Evolutionary conservation across 805 yeast species (phyloP).

Genomic region (Pichia paraexigua): DNA sequence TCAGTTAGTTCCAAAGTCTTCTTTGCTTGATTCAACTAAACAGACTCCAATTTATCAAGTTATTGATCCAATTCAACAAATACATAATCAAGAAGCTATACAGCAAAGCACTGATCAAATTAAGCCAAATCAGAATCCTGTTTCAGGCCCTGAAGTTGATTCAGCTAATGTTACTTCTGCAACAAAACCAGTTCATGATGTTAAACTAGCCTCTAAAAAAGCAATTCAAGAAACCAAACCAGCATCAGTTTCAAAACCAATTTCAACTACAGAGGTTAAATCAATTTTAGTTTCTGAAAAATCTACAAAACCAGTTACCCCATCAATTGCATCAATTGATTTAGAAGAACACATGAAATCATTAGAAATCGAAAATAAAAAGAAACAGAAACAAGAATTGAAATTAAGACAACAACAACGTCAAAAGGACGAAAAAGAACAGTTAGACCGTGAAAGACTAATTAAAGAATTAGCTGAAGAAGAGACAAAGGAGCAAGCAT

Average conservation of each 20-base stretch:
- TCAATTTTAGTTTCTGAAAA: no score
- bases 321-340: not conserved
- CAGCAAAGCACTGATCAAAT: not conserved
- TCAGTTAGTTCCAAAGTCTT: not conserved
- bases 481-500: not conserved
- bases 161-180: not conserved
- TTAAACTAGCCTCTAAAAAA: not conserved
- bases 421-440: not conserved
- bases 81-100: not conserved
- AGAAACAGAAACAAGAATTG: constrained; percentile 1
- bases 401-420: constrained; percentile 3
- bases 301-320: not conserved
- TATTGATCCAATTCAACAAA: not conserved
- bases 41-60: not conserved
- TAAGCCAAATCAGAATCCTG: not conserved
- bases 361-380: constrained; percentile 5
- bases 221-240: not conserved
- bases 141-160: not conserved
- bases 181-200: not conserved
- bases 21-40: not conserved
- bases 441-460: not conserved
- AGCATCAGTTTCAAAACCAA: not conserved
- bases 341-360: constrained; percentile 4
- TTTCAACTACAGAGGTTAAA: not conserved
- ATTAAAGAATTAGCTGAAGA: not conserved